Percentiles rank a stretch among this genome's conserved stretches.
Evolutionary conservation across 805 yeast species (phyloP).

Genomic region (Cyberlindnera xishuangbannaensis): DNA sequence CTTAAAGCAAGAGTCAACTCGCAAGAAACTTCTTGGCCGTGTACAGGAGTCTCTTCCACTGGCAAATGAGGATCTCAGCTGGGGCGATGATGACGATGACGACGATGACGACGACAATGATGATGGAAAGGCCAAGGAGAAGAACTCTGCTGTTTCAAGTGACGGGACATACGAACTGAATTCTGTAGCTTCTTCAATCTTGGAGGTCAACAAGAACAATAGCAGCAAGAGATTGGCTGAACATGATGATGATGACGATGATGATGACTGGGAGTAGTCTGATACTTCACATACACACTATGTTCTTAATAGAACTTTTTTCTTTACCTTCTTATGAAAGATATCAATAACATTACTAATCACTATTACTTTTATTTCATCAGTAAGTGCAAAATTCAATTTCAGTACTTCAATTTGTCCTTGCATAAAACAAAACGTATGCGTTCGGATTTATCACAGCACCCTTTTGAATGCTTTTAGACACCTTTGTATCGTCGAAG

Average conservation of each 20-base stretch:
- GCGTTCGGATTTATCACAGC: conserved; percentile 70
- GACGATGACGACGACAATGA: conserved; percentile 13
- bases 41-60: conserved; percentile 5
- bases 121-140: conserved; percentile 2
- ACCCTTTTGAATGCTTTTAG: conserved; percentile 40
- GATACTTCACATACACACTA: background rate
- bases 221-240: conserved; percentile 3
- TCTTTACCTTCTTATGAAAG: background rate
- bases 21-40: conserved; percentile 38
- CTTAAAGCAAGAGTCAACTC: conserved; percentile 48
- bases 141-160: conserved; percentile 25
- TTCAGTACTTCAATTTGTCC: conserved; percentile 26
- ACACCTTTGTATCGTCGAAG: conserved; percentile 75
- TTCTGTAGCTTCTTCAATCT: conserved; percentile 31
- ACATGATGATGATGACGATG: conserved; percentile 29
- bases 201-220: conserved; percentile 25
- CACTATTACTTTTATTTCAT: no score
- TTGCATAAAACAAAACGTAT: conserved; percentile 72
- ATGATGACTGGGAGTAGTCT: conserved; percentile 59
- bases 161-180: conserved; percentile 37
- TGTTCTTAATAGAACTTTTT: conserved; percentile 3
- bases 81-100: conserved; percentile 19
- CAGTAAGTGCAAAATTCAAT: no score
- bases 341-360: no score
- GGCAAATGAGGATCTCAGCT: conserved; percentile 10